Base-by-base conservation (phyloP, 83 land plant species). In the Thuja plicata region DNA sequence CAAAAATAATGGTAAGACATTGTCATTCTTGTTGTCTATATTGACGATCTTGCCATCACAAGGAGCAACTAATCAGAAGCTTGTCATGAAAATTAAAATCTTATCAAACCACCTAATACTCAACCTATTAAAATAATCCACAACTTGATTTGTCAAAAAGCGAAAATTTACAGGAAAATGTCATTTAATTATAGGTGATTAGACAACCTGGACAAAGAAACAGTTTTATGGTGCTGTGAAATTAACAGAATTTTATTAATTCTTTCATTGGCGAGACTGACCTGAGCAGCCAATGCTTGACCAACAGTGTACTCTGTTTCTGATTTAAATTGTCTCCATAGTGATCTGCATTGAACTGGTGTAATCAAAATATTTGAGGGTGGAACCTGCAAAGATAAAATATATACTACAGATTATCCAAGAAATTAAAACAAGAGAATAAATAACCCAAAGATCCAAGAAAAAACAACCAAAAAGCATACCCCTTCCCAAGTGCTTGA, bases 401-500 rank as follows among this genome's bases (percentile, higher is more conserved):
- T 88, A 15, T 15, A 70, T 30, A 41, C 5, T 19, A 9, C 70
- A 66, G 50, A 62, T 40, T 38, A 80, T n/a, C 40, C 50, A 35
- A 38, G 45, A 50, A 27, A 11, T 24, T 41, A 19, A 38, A 55
- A 87, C 17, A 88, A 24, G 6, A 34, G 87, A n/a, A 87, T 7
- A 66, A 87, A 34, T 27, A 87, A 60, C 34, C 85, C 86, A 60
- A n/a, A 77, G 13, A 57, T 30, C 50, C 32, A 24, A 66, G 73
- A 66, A 66, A 66, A 27, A 27, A 40, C 27, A 40, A 87, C 15
- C 11, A 16, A 21, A 24, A 85, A 3, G 15, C 89, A 52, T 89
- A 97, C 97, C 95, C 94, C 96, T 77, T 95, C 97, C 99, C 99
- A 97, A 34, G 95, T 92, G 91, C 93, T 97, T 84, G 98, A 96